Conservation (phyloP, 257 asterid species). For the Avicennia marina region DNA sequence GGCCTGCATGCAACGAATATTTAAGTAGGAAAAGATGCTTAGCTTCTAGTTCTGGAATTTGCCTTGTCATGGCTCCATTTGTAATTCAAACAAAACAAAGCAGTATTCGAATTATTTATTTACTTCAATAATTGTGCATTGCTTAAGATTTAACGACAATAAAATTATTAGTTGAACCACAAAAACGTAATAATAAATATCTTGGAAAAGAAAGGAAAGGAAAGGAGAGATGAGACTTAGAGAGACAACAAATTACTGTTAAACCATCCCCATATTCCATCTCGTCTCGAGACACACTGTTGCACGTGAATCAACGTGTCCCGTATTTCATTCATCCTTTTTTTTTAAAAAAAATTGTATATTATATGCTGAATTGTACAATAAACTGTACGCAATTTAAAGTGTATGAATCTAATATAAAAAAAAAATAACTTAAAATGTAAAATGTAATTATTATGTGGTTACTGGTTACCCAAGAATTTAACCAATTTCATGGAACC, state of each 20-base stretch:
- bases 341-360: too few species aligned
- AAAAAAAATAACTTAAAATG: too few species aligned
- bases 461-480: too few species aligned
- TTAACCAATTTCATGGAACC: too few species aligned
- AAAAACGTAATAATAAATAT: too few species aligned
- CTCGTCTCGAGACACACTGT: constrained; percentile 17
- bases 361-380: too few species aligned
- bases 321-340: background rate
- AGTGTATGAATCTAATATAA: too few species aligned
- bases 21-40: background rate
- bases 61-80: background rate
- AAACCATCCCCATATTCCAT: constrained; percentile 16
- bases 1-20: background rate
- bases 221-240: background rate
- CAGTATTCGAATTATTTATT: background rate
- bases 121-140: background rate
- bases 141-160: background rate
- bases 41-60: background rate
- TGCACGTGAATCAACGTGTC: constrained; percentile 18
- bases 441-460: too few species aligned
- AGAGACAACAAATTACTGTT: background rate
- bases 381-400: too few species aligned
- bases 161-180: background rate
- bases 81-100: background rate
- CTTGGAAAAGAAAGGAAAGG: too few species aligned